phyloP scores from a whole-genome alignment of 2,329 filamentous ascomycete genomes.

The Pestalotiopsis sp. region DNA sequence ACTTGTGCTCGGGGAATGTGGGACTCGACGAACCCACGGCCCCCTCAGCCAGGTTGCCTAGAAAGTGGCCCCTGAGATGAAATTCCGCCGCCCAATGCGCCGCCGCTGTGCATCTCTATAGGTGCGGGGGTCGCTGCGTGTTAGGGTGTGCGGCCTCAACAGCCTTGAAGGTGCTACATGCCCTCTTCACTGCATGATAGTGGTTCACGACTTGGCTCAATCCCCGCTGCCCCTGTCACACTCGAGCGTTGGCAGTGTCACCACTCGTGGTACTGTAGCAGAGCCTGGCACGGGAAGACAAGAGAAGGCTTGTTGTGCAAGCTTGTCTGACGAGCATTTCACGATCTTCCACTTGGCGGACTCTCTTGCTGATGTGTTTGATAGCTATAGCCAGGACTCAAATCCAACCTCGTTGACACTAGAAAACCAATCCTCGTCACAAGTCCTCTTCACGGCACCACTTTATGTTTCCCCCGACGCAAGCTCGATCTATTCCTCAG shows the following conservation, averaged over 20 bases:
- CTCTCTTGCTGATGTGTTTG: conserved; percentile 34
- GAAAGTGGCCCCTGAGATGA: conserved; percentile 25
- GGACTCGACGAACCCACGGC: background rate
- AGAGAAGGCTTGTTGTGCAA: conserved; percentile 37
- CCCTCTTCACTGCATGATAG: conserved; percentile 37
- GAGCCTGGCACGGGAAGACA: conserved; percentile 36
- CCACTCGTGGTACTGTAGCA: conserved; percentile 34
- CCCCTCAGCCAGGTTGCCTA: conserved; percentile 21
- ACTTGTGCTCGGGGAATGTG: background rate
- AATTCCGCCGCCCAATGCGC: conserved; percentile 24
- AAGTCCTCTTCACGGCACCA: conserved; percentile 55
- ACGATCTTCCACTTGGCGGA: conserved; percentile 26
- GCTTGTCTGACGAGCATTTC: conserved; percentile 31
- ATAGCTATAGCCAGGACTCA: conserved; percentile 59
- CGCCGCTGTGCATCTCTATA: conserved; percentile 23
- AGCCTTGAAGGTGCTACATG: conserved; percentile 35
- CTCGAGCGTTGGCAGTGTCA: conserved; percentile 49
- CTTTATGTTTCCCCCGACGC: conserved; percentile 53
- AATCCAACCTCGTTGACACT: conserved; percentile 54
- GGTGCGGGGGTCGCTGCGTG: conserved; percentile 25
- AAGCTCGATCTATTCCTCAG: conserved; percentile 50
- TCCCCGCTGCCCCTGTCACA: conserved; percentile 44
- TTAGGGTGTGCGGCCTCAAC: conserved; percentile 37
- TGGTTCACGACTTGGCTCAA: conserved; percentile 42
- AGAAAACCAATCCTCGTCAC: conserved; percentile 53